These are phyloP conservation scores for Xerocomus potaroensis DNA, from an alignment of 768 basidiomycete species.

Conservation along the genomic window DNA sequence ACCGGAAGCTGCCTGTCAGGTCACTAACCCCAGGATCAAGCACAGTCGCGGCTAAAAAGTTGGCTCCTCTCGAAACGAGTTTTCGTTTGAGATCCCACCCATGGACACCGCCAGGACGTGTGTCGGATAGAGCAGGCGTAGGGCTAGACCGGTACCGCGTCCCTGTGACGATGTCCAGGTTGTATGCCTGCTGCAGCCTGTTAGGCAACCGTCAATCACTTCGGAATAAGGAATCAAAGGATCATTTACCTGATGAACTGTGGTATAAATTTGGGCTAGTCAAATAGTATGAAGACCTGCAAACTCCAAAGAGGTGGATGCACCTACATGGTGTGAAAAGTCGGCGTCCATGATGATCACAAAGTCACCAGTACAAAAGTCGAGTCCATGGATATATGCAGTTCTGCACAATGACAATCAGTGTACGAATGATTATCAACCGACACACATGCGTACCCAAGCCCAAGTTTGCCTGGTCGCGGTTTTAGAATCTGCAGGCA, in stretches of 20 bases:
- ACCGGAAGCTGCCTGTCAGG: conserved; percentile 89
- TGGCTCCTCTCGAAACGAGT: conserved; percentile 83
- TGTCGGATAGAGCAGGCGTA: conserved; percentile 50
- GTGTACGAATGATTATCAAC: background rate
- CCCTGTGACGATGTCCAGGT: conserved; percentile 91
- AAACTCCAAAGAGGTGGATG: background rate
- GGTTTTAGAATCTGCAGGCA: conserved; percentile 68
- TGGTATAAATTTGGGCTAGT: conserved; percentile 89
- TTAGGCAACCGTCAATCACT: conserved; percentile 1
- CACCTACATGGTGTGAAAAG: conserved; percentile 87
- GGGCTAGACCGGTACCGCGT: conserved; percentile 75
- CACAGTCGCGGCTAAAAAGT: conserved; percentile 84
- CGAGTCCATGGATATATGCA: conserved; percentile 88
- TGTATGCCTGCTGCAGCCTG: conserved; percentile 79
- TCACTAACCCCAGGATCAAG: conserved; percentile 85
- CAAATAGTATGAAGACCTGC: conserved; percentile 3
- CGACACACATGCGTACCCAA: too few species aligned
- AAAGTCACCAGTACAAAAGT: conserved; percentile 87
- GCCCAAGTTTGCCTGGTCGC: conserved; percentile 84
- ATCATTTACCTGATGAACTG: conserved; percentile 75
- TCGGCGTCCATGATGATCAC: conserved; percentile 98
- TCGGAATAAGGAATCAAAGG: background rate
- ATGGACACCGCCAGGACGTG: conserved; percentile 79
- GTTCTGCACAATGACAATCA: conserved; percentile 47
- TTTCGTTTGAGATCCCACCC: conserved; percentile 93